Percentiles rank a stretch among this genome's conserved stretches.
phyloP scores from a whole-genome alignment of 1,284 basidiomycete species.

The Singerocomus inundabilis region DNA sequence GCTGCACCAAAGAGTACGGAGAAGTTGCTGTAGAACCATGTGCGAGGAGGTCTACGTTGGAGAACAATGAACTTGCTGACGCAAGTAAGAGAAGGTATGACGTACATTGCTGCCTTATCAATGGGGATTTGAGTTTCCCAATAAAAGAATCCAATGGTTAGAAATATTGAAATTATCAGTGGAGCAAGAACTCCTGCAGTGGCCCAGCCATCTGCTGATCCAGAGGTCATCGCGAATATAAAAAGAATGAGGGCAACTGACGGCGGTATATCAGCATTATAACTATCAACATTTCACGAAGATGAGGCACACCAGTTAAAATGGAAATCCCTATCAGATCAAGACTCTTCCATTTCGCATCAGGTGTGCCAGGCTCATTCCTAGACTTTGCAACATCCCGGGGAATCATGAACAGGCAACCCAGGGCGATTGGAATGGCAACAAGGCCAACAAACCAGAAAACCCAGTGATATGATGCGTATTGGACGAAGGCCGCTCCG shows the following conservation, averaged over 20 bases:
- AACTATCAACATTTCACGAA: background rate
- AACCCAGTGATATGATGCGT: conserved; percentile 43
- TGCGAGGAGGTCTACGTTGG: conserved; percentile 35
- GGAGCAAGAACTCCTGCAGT: conserved; percentile 35
- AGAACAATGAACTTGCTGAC: background rate
- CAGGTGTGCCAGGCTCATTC: background rate
- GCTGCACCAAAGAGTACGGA: conserved; percentile 38
- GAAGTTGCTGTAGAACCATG: conserved; percentile 43
- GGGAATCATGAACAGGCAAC: conserved; percentile 31
- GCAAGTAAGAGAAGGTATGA: background rate
- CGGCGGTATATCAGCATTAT: conserved; percentile 4
- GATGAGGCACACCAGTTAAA: conserved; percentile 28
- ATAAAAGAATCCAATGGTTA: conserved; percentile 38
- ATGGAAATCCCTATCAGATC: conserved; percentile 33
- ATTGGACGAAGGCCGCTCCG: conserved; percentile 37
- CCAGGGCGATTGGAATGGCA: conserved; percentile 36
- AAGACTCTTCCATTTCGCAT: conserved; percentile 26
- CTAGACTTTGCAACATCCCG: conserved; percentile 12
- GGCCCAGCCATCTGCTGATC: conserved; percentile 39
- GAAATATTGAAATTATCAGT: conserved; percentile 37
- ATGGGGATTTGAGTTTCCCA: conserved; percentile 38
- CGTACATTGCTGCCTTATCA: conserved; percentile 36
- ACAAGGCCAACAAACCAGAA: conserved; percentile 46
- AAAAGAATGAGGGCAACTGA: conserved; percentile 38
- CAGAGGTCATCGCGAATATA: conserved; percentile 41